Evolutionary conservation across 1,284 basidiomycete species (phyloP).

Genomic region (Leccinum pachyderme): DNA sequence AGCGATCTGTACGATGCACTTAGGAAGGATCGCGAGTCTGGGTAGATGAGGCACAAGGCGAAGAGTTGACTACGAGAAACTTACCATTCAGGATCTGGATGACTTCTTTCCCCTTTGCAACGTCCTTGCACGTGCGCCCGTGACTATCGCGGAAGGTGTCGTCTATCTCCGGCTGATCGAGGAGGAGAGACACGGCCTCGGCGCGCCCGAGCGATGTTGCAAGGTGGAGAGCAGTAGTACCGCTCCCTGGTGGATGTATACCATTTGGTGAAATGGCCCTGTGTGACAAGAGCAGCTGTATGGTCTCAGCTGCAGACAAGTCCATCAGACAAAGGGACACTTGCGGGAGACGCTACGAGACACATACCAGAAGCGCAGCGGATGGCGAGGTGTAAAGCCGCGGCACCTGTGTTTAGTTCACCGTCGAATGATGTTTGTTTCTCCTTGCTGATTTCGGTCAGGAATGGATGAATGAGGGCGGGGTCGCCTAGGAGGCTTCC

Average conservation of each 20-base stretch:
- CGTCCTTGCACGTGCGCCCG: slow-evolving; percentile 73
- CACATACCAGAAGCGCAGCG: slow-evolving; percentile 77
- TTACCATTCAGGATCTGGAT: slow-evolving; percentile 72
- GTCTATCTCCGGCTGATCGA: slow-evolving; percentile 79
- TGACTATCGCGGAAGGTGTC: slow-evolving; percentile 75
- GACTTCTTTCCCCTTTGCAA: slow-evolving; percentile 71
- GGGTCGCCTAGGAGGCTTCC: slow-evolving; percentile 56
- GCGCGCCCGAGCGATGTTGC: slow-evolving; percentile 78
- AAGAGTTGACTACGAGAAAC: background rate
- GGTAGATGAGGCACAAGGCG: slow-evolving; percentile 4
- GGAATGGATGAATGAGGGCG: slow-evolving; percentile 76
- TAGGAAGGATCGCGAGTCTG: slow-evolving; percentile 80
- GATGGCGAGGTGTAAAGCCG: slow-evolving; percentile 83
- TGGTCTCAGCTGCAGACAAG: slow-evolving; percentile 24
- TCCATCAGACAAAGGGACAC: slow-evolving; percentile 4
- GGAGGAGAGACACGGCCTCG: slow-evolving; percentile 73
- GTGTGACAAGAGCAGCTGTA: slow-evolving; percentile 69
- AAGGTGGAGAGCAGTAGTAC: slow-evolving; percentile 84
- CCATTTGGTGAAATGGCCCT: slow-evolving; percentile 77
- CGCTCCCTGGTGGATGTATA: slow-evolving; percentile 64
- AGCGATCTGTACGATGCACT: slow-evolving; percentile 76
- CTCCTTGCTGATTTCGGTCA: slow-evolving; percentile 73
- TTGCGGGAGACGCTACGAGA: background rate
- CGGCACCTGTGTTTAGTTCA: slow-evolving; percentile 62
- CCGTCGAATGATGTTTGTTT: slow-evolving; percentile 46